Base-by-base conservation (phyloP, 345 rosid species). In the Eutrema yunnanense region DNA sequence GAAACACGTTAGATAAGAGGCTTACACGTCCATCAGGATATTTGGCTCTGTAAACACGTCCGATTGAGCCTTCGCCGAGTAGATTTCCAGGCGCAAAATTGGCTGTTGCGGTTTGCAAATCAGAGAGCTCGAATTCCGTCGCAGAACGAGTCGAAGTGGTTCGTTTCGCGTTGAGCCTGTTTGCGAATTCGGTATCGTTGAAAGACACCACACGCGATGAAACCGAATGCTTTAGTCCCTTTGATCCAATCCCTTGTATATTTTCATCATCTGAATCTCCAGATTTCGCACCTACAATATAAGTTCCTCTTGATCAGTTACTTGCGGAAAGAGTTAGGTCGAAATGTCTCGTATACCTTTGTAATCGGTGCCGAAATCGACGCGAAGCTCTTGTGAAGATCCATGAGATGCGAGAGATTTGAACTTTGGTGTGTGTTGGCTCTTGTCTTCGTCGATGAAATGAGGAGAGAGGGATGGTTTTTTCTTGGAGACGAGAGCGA, bases 1-100 rank as follows among this genome's bases (percentile, higher is more conserved):
- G n/a, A 26, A 14, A 14, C 27, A 52, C 3, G 51, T 19, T 37
- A 64, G 33, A 0, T 13, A 0, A 14, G 40, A 62, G 52, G 6
- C 54, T 58, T 81, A 93, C 97, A 79, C 90, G 91, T 26, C 88
- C 96, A 60, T 92, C 96, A 0, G 81, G 58, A 69, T 80, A 92
- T 58, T 88, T 89, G 10, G 96, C 97, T 73, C 71, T 81, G 55
- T 95, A 95, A 70, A 88, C 96, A 47, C 92, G 92, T 46, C 99
- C 99, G 46, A 84, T 61, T 8, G 87, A 71, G 50, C 97, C 99
- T 83, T 87, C 86, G 0, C 97, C 97, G 14, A 92, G 81, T 54
- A 91, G 92, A 43, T 86, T 84, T 34, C 85, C 83, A 0, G 83
- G 65, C 37, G 91, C 82, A 60, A 94, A 94, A 70, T 83, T 84